A percentile compares a stretch with the other conserved stretches of the same genome.
Conservation (phyloP, 202 grass and related monocot genomes). For the Cymbopogon flexuosus region DNA sequence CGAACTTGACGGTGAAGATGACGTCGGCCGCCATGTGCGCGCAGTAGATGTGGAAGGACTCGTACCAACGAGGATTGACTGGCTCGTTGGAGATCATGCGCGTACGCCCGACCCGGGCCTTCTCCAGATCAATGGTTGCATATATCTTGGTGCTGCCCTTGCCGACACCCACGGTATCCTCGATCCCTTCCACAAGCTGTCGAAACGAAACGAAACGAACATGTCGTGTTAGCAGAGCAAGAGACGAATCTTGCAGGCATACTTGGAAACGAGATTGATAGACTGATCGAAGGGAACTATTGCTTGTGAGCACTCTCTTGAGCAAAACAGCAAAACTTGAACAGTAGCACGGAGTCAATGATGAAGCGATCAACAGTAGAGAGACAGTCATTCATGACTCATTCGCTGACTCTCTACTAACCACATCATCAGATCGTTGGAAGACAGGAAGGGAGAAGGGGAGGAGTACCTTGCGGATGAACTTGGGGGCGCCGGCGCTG, state of each 20-base stretch:
- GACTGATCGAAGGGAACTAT: not conserved
- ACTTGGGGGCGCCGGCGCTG: conserved; percentile 55
- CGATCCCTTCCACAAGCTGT: conserved; percentile 83
- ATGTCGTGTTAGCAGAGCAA: conserved; percentile 18
- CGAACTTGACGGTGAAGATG: conserved; percentile 80
- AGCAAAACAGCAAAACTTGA: not conserved
- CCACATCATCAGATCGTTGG: not conserved
- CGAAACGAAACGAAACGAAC: not conserved
- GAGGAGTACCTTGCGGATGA: conserved; percentile 55
- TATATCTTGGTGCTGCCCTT: conserved; percentile 73
- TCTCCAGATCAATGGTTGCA: conserved; percentile 83
- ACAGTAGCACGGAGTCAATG: not conserved
- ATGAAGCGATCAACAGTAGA: not conserved
- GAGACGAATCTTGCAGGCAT: not conserved
- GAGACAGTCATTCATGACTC: no score
- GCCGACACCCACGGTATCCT: conserved; percentile 65
- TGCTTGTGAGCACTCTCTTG: no score
- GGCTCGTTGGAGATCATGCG: conserved; percentile 65
- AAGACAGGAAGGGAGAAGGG: not conserved
- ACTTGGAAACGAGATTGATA: not conserved
- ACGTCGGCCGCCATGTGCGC: conserved; percentile 69
- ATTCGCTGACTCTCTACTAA: not conserved
- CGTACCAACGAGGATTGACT: conserved; percentile 76
- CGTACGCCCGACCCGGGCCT: conserved; percentile 79
- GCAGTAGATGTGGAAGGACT: conserved; percentile 95